Conservation (phyloP, 108 stramenopile species). For the Cyclotella baltica region DNA sequence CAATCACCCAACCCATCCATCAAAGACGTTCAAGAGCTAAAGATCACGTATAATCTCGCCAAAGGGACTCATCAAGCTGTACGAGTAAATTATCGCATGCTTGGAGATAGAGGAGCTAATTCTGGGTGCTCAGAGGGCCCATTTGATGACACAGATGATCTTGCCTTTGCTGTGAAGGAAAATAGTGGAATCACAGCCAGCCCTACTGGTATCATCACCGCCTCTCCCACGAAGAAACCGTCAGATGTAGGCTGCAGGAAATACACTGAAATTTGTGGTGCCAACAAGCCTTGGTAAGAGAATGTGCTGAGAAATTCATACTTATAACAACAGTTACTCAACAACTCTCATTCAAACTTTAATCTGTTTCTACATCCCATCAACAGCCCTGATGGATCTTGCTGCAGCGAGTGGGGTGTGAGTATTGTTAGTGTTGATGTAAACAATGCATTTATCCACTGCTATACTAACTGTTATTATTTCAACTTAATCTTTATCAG, state of each 20-base stretch:
- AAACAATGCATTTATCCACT: neutral
- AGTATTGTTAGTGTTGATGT: neutral
- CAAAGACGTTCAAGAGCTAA: neutral
- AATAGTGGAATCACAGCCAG: neutral
- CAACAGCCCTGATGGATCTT: neutral
- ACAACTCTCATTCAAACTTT: neutral
- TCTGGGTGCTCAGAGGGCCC: constrained; percentile 2
- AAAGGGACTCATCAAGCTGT: constrained; percentile 7
- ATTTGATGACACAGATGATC: constrained; percentile 35
- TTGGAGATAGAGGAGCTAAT: neutral
- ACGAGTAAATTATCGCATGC: constrained; percentile 22
- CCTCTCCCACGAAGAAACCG: neutral
- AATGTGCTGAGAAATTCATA: neutral
- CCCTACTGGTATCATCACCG: neutral
- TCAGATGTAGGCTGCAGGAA: neutral
- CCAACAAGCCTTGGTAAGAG: neutral
- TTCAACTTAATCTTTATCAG: neutral
- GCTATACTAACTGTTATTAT: neutral
- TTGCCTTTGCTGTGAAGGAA: constrained; percentile 23
- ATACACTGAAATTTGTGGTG: neutral
- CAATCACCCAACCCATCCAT: neutral
- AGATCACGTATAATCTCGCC: constrained; percentile 7
- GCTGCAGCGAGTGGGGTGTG: neutral
- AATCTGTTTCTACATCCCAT: neutral
- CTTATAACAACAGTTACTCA: too few species aligned